These are phyloP conservation scores for Calophaca sinica DNA, from an alignment of 306 rosid species.

Conservation along the genomic window DNA sequence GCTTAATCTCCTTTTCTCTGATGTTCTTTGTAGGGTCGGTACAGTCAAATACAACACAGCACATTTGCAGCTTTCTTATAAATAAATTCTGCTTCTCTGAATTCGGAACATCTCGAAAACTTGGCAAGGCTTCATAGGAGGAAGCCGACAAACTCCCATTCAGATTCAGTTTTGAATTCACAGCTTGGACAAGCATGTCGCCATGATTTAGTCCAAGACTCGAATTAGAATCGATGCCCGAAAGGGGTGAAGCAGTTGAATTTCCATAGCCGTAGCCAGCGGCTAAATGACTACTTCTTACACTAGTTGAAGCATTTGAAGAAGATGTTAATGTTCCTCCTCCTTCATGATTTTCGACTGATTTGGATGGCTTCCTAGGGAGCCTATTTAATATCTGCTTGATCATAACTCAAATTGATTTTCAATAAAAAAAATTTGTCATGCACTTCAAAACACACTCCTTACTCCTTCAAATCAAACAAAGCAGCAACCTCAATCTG, in stretches of 20 bases:
- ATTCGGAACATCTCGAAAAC: constrained; percentile 85
- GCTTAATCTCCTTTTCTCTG: constrained; percentile 87
- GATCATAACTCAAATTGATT: constrained; percentile 70
- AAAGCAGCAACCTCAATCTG: constrained; percentile 46
- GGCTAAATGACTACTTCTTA: constrained; percentile 59
- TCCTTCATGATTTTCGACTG: constrained; percentile 82
- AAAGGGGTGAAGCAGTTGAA: constrained; percentile 53
- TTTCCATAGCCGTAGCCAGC: constrained; percentile 56
- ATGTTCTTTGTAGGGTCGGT: constrained; percentile 80
- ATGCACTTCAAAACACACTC: constrained; percentile 50
- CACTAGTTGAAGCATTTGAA: constrained; percentile 66
- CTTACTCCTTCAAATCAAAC: constrained; percentile 48
- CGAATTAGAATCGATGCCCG: constrained; percentile 61
- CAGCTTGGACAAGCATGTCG: constrained; percentile 61
- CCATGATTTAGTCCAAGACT: constrained; percentile 64
- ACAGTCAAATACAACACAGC: constrained; percentile 82
- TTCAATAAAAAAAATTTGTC: constrained; percentile 44
- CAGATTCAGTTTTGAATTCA: constrained; percentile 70
- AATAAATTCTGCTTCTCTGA: constrained; percentile 88
- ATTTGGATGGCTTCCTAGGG: constrained; percentile 86
- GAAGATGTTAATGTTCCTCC: constrained; percentile 69
- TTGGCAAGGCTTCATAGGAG: constrained; percentile 81
- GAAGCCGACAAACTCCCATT: constrained; percentile 67
- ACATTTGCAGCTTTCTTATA: constrained; percentile 82
- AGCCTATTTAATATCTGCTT: constrained; percentile 88